Evolutionary conservation across 1,139 yeast species (phyloP), one percentile per base, ranked within the genome.

Genomic region (Suzukiozyma palmioleophila): DNA sequence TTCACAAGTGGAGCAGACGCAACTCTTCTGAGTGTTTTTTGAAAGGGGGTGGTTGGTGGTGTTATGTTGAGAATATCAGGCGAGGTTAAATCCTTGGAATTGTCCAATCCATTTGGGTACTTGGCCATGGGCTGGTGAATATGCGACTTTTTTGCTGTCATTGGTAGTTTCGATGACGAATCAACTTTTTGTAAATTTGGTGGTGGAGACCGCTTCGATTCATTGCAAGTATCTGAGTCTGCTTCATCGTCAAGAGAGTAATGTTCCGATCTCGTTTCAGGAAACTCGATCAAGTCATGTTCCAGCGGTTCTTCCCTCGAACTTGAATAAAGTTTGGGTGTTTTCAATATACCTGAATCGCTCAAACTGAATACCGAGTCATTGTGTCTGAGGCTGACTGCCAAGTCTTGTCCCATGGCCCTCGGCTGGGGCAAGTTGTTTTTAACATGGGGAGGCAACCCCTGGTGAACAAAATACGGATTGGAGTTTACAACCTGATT

Each of bases 1-100:
- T 66, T 66, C 3, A 71, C 84, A 40, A 84, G 66, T 2, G 95
- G 95, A 0, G 94, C 94, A 0, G 94, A 85, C 0, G 94, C 90
- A 2, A 84, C 94, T 41, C 94, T 68, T 44, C 92, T 66, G 24
- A 85, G 64, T 4, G 79, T 78, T 40, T 75, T 64, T 39, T 72
- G 83, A 51, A 78, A 68, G 3, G 72, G 60, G 3, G 67, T 62
- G 8, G 55, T 40, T 4, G 59, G 58, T 2, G 53, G 44, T 2
- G 47, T 39, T 21, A 43, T 43, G 33, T 33, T 26, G 10, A 21
- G 12, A 12, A n/a, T n/a, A 22, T 32, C 27, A 26, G 13, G 15
- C 31, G 10, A 12, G 10, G 33, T 30, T 14, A 22, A 30, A 28
- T 28, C 16, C 5, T 31, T 31, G 9, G 12, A 11, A 10, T 4